A percentile compares a stretch with the other conserved stretches of the same genome.
phyloP scores from a whole-genome alignment of 805 yeast species.

The Grigorovia humatica region DNA sequence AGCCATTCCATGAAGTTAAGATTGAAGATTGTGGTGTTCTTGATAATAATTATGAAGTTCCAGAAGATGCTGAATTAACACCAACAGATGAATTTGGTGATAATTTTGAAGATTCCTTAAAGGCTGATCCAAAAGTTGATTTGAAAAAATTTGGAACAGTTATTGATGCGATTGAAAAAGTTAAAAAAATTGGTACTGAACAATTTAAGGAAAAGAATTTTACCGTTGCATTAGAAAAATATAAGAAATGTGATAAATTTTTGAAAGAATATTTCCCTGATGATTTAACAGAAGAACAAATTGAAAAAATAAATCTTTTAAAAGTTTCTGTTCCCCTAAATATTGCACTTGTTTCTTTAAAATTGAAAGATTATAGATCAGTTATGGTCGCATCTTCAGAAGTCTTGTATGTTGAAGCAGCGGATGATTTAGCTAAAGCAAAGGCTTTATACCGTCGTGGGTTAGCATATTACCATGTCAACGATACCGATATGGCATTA shows the following conservation, averaged over 20 bases:
- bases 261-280: slow-evolving; percentile 61
- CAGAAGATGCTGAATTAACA: slow-evolving; percentile 34
- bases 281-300: slow-evolving; percentile 41
- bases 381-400: slow-evolving; percentile 52
- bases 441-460: slow-evolving; percentile 87
- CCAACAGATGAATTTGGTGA: slow-evolving; percentile 80
- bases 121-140: slow-evolving; percentile 62
- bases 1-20: slow-evolving; percentile 59
- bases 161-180: slow-evolving; percentile 47
- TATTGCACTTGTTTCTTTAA: slow-evolving; percentile 63
- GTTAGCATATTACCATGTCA: slow-evolving; percentile 49
- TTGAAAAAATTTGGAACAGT: slow-evolving; percentile 53
- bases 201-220: slow-evolving; percentile 57
- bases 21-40: slow-evolving; percentile 74
- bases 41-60: slow-evolving; percentile 44
- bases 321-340: slow-evolving; percentile 61
- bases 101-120: slow-evolving; percentile 61
- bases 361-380: slow-evolving; percentile 43
- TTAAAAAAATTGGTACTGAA: slow-evolving; percentile 72
- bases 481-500: slow-evolving; percentile 64
- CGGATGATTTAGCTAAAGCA: slow-evolving; percentile 60
- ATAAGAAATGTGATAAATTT: slow-evolving; percentile 60
- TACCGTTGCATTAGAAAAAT: slow-evolving; percentile 52
- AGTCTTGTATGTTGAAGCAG: slow-evolving; percentile 49
- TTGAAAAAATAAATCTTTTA: slow-evolving; percentile 39